Percentiles rank a stretch among this genome's conserved stretches.
Conservation (phyloP, 2,329 filamentous ascomycete genomes). For the Phaeoacremonium minimum region DNA sequence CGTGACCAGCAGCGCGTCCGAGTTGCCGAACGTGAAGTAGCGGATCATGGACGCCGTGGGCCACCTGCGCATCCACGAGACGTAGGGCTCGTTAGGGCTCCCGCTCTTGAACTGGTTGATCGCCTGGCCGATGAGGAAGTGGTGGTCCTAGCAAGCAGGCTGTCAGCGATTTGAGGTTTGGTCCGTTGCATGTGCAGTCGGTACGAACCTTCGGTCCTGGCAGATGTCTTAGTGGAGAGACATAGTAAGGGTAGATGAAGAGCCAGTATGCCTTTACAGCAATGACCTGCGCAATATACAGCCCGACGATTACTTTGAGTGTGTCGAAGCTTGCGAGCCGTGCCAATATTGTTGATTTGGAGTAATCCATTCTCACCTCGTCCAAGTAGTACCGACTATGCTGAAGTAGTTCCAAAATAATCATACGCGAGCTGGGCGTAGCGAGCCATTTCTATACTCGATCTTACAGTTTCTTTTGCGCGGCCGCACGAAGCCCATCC, state of each 20-base stretch:
- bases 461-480: too few species aligned
- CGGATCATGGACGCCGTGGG: slow-evolving; percentile 31
- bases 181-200: not conserved
- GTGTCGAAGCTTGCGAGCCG: too few species aligned
- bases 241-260: slow-evolving; percentile 34
- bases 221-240: slow-evolving; percentile 37
- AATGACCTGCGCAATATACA: slow-evolving; percentile 9
- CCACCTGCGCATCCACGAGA: slow-evolving; percentile 24
- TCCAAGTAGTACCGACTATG: too few species aligned
- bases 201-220: slow-evolving; percentile 34
- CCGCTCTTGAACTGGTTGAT: slow-evolving; percentile 22
- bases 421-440: too few species aligned
- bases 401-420: too few species aligned
- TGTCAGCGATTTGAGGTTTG: too few species aligned
- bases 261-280: slow-evolving; percentile 24
- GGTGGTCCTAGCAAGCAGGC: slow-evolving; percentile 27
- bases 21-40: slow-evolving; percentile 27
- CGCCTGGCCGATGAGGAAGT: slow-evolving; percentile 34
- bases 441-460: too few species aligned
- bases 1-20: slow-evolving; percentile 31
- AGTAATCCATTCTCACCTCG: too few species aligned
- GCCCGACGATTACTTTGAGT: too few species aligned
- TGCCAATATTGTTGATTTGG: too few species aligned
- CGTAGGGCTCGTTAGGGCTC: slow-evolving; percentile 18
- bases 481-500: too few species aligned